Evolutionary conservation across 805 yeast genomes (phyloP).

Genomic region (Metschnikowia anglica): DNA sequence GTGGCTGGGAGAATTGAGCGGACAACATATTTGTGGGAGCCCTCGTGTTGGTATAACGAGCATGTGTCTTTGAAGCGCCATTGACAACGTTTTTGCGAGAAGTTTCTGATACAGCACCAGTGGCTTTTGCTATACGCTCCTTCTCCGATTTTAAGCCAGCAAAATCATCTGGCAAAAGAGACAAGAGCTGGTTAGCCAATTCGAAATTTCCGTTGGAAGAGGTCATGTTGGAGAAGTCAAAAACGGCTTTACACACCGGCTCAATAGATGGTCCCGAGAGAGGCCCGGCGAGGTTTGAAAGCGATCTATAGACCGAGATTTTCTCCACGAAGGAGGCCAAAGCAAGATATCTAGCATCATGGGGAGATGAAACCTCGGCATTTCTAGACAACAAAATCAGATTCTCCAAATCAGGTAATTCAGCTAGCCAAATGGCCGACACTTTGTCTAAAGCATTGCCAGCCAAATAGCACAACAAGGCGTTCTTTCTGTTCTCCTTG

Average conservation of each 20-base stretch:
- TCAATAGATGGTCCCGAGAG: constrained; percentile 46
- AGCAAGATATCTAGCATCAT: constrained; percentile 82
- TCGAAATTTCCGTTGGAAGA: constrained; percentile 83
- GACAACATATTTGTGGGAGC: background rate
- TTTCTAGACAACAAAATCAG: constrained; percentile 47
- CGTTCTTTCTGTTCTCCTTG: constrained; percentile 59
- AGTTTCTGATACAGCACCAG: constrained; percentile 28
- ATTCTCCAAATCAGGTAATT: constrained; percentile 47
- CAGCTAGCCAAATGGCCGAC: constrained; percentile 80
- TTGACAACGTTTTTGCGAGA: constrained; percentile 1
- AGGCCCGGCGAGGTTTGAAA: constrained; percentile 37
- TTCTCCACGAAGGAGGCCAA: constrained; percentile 81
- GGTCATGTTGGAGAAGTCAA: constrained; percentile 79
- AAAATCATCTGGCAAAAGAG: constrained; percentile 68
- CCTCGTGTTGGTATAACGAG: constrained; percentile 5
- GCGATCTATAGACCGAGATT: constrained; percentile 68
- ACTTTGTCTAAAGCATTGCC: constrained; percentile 81
- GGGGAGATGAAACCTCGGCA: constrained; percentile 50
- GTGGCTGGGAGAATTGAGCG: constrained; percentile 1
- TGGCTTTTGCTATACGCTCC: constrained; percentile 74
- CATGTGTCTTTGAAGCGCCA: constrained; percentile 6
- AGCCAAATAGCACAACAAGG: constrained; percentile 73
- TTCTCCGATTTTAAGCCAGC: constrained; percentile 71
- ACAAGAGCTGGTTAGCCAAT: constrained; percentile 69
- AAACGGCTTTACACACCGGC: constrained; percentile 56